Percentiles rank a stretch among this genome's conserved stretches.
These are phyloP conservation scores for Auriscalpium microsporum DNA, from an alignment of 768 basidiomycete genomes.

Conservation along the genomic window DNA sequence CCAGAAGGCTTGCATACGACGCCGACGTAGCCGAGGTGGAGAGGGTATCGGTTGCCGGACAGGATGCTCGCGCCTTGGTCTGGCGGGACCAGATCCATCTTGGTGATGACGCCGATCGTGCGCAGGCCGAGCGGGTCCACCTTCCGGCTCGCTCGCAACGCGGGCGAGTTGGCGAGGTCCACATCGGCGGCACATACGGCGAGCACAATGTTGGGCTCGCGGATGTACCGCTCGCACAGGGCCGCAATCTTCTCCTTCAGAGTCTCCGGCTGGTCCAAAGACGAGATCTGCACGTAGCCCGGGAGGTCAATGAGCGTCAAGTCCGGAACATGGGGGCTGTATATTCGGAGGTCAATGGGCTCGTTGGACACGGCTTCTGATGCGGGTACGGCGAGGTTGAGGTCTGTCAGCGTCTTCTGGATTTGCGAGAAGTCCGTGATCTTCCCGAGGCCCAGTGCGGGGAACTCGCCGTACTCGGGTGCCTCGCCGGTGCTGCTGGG, in stretches of 20 bases:
- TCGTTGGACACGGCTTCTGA: conserved; percentile 87
- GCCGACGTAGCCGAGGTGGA: conserved; percentile 95
- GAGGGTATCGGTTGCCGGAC: conserved; percentile 84
- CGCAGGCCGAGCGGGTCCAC: conserved; percentile 93
- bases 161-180: conserved; percentile 96
- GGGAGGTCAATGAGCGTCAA: conserved; percentile 96
- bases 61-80: conserved; percentile 77
- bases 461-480: conserved; percentile 91
- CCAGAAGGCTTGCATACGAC: conserved; percentile 80
- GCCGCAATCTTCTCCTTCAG: conserved; percentile 87
- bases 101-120: conserved; percentile 96
- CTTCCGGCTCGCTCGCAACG: conserved; percentile 83
- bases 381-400: conserved; percentile 90
- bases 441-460: conserved; percentile 78
- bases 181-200: conserved; percentile 98
- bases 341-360: conserved; percentile 94
- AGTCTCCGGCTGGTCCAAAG: conserved; percentile 90
- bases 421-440: conserved; percentile 88
- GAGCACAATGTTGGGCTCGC: conserved; percentile 99
- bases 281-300: conserved; percentile 92
- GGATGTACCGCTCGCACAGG: conserved; percentile 94
- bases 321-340: conserved; percentile 93
- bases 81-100: conserved; percentile 94
- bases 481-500: conserved; percentile 42
- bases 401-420: conserved; percentile 86